Evolutionary conservation across 805 yeast species (phyloP).

Genomic region (Metschnikowia lunata): DNA sequence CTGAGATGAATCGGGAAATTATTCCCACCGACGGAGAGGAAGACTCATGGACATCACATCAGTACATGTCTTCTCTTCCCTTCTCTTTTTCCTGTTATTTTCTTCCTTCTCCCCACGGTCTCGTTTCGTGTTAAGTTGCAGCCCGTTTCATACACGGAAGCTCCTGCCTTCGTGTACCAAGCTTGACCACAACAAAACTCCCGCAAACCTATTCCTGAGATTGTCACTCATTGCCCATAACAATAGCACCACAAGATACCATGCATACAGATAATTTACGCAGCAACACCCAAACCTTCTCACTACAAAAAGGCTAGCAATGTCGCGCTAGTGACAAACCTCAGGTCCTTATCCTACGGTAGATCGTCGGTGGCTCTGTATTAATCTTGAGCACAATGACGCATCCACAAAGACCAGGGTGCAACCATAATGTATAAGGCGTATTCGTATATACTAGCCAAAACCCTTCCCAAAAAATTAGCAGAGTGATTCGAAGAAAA

Average conservation of each 20-base stretch:
- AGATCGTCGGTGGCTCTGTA: slow-evolving; percentile 48
- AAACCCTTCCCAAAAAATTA: slow-evolving; percentile 6
- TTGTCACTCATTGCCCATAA: not conserved
- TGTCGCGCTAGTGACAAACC: slow-evolving; percentile 6
- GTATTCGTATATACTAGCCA: slow-evolving; percentile 17
- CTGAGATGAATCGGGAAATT: too few species aligned
- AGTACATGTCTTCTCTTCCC: too few species aligned
- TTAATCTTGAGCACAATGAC: slow-evolving; percentile 39
- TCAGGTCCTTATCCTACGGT: slow-evolving; percentile 8
- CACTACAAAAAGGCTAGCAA: too few species aligned
- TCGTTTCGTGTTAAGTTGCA: too few species aligned
- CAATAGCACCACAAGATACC: slow-evolving; percentile 6
- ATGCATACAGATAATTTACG: not conserved
- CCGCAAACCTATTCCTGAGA: too few species aligned
- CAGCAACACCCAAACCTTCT: not conserved
- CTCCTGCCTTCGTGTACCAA: slow-evolving; percentile 7
- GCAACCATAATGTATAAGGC: slow-evolving; percentile 17
- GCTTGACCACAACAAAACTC: not conserved
- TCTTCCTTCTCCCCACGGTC: too few species aligned
- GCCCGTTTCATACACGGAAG: slow-evolving; percentile 1
- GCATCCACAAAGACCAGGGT: slow-evolving; percentile 27
- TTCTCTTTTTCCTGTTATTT: too few species aligned
- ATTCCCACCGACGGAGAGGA: too few species aligned
- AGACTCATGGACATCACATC: too few species aligned
- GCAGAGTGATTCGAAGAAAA: slow-evolving; percentile 15